Evolutionary conservation across 1,284 basidiomycete species (phyloP).

Genomic region (Ustilago nuda): DNA sequence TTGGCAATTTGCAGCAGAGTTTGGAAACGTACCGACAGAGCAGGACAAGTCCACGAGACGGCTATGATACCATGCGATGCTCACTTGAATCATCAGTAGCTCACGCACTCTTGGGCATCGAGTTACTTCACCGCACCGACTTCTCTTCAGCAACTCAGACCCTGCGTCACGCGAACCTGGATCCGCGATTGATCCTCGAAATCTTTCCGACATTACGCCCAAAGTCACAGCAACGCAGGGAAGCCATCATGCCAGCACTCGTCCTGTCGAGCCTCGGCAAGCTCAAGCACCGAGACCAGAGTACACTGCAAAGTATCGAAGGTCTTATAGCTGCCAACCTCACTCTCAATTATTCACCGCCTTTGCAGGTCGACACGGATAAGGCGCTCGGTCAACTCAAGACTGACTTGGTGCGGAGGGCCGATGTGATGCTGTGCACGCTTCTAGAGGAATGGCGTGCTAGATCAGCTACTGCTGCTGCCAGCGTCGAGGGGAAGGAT

Average conservation of each 20-base stretch:
- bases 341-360: slow-evolving; percentile 53
- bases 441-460: slow-evolving; percentile 31
- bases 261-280: slow-evolving; percentile 19
- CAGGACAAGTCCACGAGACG: not conserved
- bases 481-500: not conserved
- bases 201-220: slow-evolving; percentile 25
- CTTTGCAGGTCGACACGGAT: slow-evolving; percentile 32
- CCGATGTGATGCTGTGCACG: slow-evolving; percentile 45
- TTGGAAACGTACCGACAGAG: slow-evolving; percentile 13
- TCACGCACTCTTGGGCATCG: slow-evolving; percentile 39
- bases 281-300: slow-evolving; percentile 4
- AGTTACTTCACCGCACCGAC: slow-evolving; percentile 37
- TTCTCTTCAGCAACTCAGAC: slow-evolving; percentile 37
- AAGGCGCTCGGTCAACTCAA: slow-evolving; percentile 24
- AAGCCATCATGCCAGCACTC: slow-evolving; percentile 32
- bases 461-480: slow-evolving; percentile 5
- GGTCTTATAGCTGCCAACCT: slow-evolving; percentile 40
- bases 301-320: slow-evolving; percentile 26
- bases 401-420: slow-evolving; percentile 12
- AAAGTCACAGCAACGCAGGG: not conserved
- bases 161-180: slow-evolving; percentile 32
- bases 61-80: not conserved
- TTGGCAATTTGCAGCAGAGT: slow-evolving; percentile 22
- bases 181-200: slow-evolving; percentile 45
- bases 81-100: slow-evolving; percentile 27